Percentiles rank a stretch among this genome's conserved stretches.
phyloP scores from a whole-genome alignment of 768 basidiomycete species.

The Suillus subluteus region DNA sequence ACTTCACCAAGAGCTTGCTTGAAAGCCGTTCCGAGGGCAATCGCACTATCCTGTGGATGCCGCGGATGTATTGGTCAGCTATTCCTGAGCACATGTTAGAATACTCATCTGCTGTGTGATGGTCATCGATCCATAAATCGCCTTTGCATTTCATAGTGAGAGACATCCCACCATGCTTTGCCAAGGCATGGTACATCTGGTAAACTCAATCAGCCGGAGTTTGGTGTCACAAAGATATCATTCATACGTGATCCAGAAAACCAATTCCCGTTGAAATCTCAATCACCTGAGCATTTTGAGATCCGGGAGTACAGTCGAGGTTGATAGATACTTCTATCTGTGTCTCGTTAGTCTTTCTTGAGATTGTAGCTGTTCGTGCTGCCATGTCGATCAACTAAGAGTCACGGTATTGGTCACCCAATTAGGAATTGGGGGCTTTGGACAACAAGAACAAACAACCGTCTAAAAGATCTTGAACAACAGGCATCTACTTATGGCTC shows the following conservation, averaged over 20 bases:
- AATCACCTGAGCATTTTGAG: slow-evolving; percentile 69
- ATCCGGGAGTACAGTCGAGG: slow-evolving; percentile 78
- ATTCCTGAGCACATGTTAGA: slow-evolving; percentile 9
- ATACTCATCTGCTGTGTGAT: slow-evolving; percentile 96
- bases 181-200: slow-evolving; percentile 97
- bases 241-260: slow-evolving; percentile 93
- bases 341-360: slow-evolving; percentile 91
- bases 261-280: slow-evolving; percentile 93
- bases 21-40: slow-evolving; percentile 88
- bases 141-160: slow-evolving; percentile 90
- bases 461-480: slow-evolving; percentile 11
- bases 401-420: background rate
- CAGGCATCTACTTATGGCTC: slow-evolving; percentile 14
- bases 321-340: slow-evolving; percentile 80
- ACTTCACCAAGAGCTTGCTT: slow-evolving; percentile 95
- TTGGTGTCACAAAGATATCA: background rate
- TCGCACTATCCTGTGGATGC: slow-evolving; percentile 79
- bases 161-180: slow-evolving; percentile 96
- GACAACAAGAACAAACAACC: slow-evolving; percentile 16
- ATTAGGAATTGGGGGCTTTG: slow-evolving; percentile 7
- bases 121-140: slow-evolving; percentile 97
- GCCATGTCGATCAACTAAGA: slow-evolving; percentile 31
- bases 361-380: slow-evolving; percentile 66
- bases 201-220: slow-evolving; percentile 10
- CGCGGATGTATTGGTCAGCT: slow-evolving; percentile 10